A percentile compares a stretch with the other conserved stretches of the same genome.
phyloP scores from a whole-genome alignment of 2,329 filamentous ascomycete species.

The Aspergillus piperis region DNA sequence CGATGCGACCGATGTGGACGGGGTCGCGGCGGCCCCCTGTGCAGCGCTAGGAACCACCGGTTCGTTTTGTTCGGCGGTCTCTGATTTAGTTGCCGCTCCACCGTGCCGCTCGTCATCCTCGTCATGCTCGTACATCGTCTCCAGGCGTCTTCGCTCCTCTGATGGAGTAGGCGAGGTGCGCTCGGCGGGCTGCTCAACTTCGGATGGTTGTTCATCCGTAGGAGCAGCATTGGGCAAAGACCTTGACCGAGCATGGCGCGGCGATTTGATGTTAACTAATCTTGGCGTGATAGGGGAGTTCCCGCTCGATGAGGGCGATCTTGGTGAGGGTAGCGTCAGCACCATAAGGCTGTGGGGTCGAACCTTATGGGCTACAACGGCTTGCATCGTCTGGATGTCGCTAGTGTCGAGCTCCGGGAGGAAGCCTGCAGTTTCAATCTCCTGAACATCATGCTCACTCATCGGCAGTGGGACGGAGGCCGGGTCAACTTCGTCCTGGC shows the following conservation, averaged over 20 bases:
- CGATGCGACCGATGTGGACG: constrained; percentile 22
- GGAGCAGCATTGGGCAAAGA: constrained; percentile 51
- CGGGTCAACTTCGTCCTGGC: constrained; percentile 32
- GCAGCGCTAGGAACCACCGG: constrained; percentile 6
- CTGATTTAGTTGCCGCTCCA: background rate
- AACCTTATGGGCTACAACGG: constrained; percentile 43
- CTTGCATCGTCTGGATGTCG: constrained; percentile 38
- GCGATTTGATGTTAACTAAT: constrained; percentile 26
- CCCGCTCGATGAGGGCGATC: constrained; percentile 27
- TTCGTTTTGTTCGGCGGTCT: background rate
- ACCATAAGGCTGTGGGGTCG: constrained; percentile 47
- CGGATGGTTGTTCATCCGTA: constrained; percentile 18
- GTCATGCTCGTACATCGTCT: constrained; percentile 41
- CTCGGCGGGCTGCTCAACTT: constrained; percentile 18
- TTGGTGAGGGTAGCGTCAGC: constrained; percentile 36
- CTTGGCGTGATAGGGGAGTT: constrained; percentile 29
- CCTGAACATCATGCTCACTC: constrained; percentile 52
- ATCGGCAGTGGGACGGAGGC: constrained; percentile 34
- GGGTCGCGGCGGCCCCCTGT: constrained; percentile 22
- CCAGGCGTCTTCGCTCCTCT: constrained; percentile 33
- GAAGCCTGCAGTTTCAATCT: constrained; percentile 77
- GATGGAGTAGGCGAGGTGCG: constrained; percentile 28
- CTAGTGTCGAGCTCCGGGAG: constrained; percentile 63
- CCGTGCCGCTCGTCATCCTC: constrained; percentile 31
- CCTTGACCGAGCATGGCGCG: constrained; percentile 46